phyloP scores from a whole-genome alignment of 148 eudicot species.

The Rhododendron griersonianum region DNA sequence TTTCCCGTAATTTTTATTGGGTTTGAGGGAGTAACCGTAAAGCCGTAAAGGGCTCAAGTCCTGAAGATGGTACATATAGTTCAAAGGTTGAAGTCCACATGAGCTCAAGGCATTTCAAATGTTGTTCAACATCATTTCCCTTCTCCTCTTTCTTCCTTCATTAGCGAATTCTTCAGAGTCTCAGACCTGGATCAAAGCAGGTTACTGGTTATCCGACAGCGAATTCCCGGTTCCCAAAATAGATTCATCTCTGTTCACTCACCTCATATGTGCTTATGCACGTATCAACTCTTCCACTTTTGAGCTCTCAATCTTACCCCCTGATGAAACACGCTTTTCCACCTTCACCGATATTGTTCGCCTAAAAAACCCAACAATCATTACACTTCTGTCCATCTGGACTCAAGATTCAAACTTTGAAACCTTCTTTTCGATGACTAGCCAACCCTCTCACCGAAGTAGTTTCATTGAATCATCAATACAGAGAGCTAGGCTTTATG shows the following conservation, averaged over 20 bases:
- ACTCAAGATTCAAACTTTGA: not conserved
- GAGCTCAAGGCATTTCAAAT: not conserved
- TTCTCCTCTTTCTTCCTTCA: not conserved
- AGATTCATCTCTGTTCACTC: constrained; percentile 27
- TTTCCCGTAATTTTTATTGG: too few species aligned
- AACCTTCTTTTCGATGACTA: constrained; percentile 16
- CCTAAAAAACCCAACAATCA: constrained; percentile 14
- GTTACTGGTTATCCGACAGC: constrained; percentile 26
- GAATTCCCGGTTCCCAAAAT: constrained; percentile 6
- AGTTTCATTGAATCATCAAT: not conserved
- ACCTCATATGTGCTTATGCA: constrained; percentile 28
- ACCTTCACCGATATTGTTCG: constrained; percentile 17
- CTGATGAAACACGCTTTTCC: constrained; percentile 7
- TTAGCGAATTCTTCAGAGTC: not conserved
- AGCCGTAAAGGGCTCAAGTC: too few species aligned
- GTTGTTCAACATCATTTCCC: not conserved
- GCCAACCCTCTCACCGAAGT: not conserved
- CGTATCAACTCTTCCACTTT: constrained; percentile 14
- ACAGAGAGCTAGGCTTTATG: not conserved
- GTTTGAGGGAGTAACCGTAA: too few species aligned
- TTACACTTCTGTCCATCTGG: constrained; percentile 25
- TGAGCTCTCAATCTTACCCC: constrained; percentile 9
- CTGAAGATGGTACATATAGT: not conserved
- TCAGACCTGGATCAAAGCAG: constrained; percentile 9
- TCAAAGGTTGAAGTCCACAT: not conserved